Percentiles rank a stretch among this genome's conserved stretches.
Evolutionary conservation across 1,284 basidiomycete genomes (phyloP).

Genomic region (Meripilus lineatus): DNA sequence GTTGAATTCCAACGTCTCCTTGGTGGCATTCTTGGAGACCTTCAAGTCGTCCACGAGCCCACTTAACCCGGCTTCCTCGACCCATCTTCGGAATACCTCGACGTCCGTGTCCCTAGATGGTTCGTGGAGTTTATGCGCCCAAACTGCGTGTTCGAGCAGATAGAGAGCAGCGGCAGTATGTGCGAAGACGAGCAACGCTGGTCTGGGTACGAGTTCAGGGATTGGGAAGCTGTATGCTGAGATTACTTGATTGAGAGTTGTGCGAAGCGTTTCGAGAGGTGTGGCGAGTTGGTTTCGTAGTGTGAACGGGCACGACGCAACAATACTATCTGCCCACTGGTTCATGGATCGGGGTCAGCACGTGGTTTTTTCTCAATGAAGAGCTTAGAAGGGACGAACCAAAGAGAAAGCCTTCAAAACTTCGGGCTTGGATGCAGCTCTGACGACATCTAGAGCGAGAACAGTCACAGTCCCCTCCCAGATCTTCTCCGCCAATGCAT

Average conservation of each 20-base stretch:
- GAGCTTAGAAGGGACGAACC: constrained; percentile 25
- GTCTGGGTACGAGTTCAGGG: constrained; percentile 45
- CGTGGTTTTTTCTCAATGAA: too few relatives aligned
- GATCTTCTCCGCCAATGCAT: constrained; percentile 72
- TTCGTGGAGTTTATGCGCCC: constrained; percentile 39
- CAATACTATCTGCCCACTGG: constrained; percentile 50
- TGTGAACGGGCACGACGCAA: constrained; percentile 35
- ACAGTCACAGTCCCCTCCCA: constrained; percentile 79
- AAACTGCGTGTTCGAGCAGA: constrained; percentile 63
- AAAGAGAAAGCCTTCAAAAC: constrained; percentile 33
- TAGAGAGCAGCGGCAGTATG: constrained; percentile 45
- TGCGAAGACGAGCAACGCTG: constrained; percentile 53
- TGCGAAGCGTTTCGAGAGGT: constrained; percentile 28
- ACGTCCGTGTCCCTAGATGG: constrained; percentile 35
- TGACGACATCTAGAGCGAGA: constrained; percentile 61
- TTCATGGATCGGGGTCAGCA: constrained; percentile 7
- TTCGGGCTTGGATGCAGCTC: constrained; percentile 40
- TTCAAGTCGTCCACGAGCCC: constrained; percentile 37
- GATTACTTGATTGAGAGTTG: constrained; percentile 33
- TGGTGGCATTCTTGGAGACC: constrained; percentile 24
- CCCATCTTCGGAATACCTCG: constrained; percentile 56
- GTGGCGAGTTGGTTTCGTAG: constrained; percentile 23
- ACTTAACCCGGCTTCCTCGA: constrained; percentile 44
- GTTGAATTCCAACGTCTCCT: constrained; percentile 32
- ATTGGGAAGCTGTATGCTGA: constrained; percentile 33